Evolutionary conservation across 768 basidiomycete genomes (phyloP).

Genomic region (Cyclocybe cylindracea): DNA sequence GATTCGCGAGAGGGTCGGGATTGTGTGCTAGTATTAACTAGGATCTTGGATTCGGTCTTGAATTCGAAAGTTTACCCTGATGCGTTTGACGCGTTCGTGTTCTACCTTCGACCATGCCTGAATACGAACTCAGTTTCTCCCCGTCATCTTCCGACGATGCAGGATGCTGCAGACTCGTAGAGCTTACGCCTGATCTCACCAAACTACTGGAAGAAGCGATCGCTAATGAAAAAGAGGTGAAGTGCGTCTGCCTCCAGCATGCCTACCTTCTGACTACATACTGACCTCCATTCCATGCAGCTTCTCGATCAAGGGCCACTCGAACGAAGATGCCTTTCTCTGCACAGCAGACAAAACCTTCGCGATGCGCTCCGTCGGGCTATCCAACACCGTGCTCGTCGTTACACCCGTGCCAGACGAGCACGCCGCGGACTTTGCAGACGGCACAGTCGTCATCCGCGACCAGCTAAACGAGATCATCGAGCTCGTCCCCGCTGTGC

Average conservation of each 20-base stretch:
- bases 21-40: no score
- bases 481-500: constrained; percentile 78
- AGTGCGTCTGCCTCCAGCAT: constrained; percentile 6
- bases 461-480: constrained; percentile 84
- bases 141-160: constrained; percentile 44
- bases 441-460: constrained; percentile 63
- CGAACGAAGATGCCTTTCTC: constrained; percentile 85
- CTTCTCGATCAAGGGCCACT: constrained; percentile 78
- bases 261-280: neutral
- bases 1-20: no score
- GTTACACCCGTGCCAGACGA: constrained; percentile 51
- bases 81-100: no score
- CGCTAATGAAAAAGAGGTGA: constrained; percentile 26
- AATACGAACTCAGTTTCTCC: constrained; percentile 56
- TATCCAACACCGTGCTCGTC: constrained; percentile 88
- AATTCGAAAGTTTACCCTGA: no score
- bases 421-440: constrained; percentile 24
- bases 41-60: no score
- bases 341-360: constrained; percentile 86
- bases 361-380: constrained; percentile 75
- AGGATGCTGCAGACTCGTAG: constrained; percentile 67
- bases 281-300: constrained; percentile 35
- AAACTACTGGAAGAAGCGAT: constrained; percentile 57
- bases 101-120: constrained; percentile 40
- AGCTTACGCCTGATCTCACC: constrained; percentile 72